These are phyloP conservation scores for Magnaporthales sp. DNA, from an alignment of 2,329 filamentous ascomycete genomes.

Conservation along the genomic window DNA sequence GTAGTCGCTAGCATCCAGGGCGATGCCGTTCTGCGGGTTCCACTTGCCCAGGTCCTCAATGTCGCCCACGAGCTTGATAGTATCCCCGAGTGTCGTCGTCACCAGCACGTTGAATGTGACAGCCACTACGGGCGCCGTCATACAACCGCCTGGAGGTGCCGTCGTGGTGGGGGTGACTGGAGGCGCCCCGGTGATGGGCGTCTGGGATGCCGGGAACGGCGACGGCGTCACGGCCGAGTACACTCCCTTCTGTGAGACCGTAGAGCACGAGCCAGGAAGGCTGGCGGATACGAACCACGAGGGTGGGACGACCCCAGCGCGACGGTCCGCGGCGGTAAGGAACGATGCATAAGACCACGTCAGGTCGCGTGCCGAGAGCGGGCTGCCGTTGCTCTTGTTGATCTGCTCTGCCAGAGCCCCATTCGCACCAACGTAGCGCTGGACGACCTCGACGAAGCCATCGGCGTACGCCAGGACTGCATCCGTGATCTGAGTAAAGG, in stretches of 20 bases:
- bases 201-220: slow-evolving; percentile 40
- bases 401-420: slow-evolving; percentile 65
- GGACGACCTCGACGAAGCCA: slow-evolving; percentile 52
- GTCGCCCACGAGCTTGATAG: slow-evolving; percentile 56
- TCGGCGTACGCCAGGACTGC: slow-evolving; percentile 52
- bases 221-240: slow-evolving; percentile 41
- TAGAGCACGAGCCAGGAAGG: slow-evolving; percentile 39
- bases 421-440: slow-evolving; percentile 50
- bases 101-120: slow-evolving; percentile 55
- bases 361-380: slow-evolving; percentile 56
- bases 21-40: slow-evolving; percentile 43
- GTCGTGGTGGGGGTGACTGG: slow-evolving; percentile 18
- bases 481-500: slow-evolving; percentile 45
- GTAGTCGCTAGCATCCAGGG: slow-evolving; percentile 51
- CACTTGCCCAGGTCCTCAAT: slow-evolving; percentile 52
- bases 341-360: slow-evolving; percentile 70
- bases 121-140: slow-evolving; percentile 4
- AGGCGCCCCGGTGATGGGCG: slow-evolving; percentile 25
- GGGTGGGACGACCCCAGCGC: slow-evolving; percentile 43
- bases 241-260: slow-evolving; percentile 35
- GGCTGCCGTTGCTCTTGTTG: slow-evolving; percentile 39
- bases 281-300: slow-evolving; percentile 45
- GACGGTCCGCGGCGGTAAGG: slow-evolving; percentile 51
- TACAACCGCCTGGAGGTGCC: slow-evolving; percentile 11
- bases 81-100: slow-evolving; percentile 51